Evolutionary conservation across 2,329 filamentous ascomycete species (phyloP), one percentile per base, ranked within the genome.

Genomic region (Nigrospora oryzae): DNA sequence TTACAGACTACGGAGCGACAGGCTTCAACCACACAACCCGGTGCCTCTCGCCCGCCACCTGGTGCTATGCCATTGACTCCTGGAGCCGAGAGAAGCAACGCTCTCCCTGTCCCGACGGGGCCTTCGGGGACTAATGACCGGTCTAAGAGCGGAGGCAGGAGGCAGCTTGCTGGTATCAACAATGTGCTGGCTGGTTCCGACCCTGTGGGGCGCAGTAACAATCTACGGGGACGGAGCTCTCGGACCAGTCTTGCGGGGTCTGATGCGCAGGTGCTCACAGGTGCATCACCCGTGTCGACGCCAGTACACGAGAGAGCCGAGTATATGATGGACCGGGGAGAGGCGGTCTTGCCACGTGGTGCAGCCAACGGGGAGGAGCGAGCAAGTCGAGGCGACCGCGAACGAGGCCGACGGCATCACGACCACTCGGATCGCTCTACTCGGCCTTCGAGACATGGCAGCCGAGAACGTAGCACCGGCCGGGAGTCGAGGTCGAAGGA

Each of bases 81-180:
- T 8, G 53, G 49, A 36, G 33, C 49, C 31, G 60, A 63, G n/a
- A 46, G 38, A 40, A 54, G 48, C 31, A 61, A 49, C 36, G 47
- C 57, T 17, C 56, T 63, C 42, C 50, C 57, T 30, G 55, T 57
- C 14, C 60, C 61, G 13, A 63, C 61, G 10, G 61, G 61, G n/a
- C 63, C 60, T 35, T 56, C 62, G 12, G 54, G 56, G 1, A 42
- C 55, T 38, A 60, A 55, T 37, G 60, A 63, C 39, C 58, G 63
- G 28, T 63, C 56, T 51, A 52, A 69, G 44, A 59, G 59, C 39
- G 58, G 73, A 30, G 66, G 71, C 15, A 65, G 70, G 47, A 67
- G 78, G 46, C 76, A 82, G 52, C 64, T 83, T 30, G 72, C 73
- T 12, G 73, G 75, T 38, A 82, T 84, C 47, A 79, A 81, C 52